Evolutionary conservation across 352 stramenopile genomes (phyloP), one percentile per base, ranked within the genome.

Genomic region (Phytophthora agathidicida): DNA sequence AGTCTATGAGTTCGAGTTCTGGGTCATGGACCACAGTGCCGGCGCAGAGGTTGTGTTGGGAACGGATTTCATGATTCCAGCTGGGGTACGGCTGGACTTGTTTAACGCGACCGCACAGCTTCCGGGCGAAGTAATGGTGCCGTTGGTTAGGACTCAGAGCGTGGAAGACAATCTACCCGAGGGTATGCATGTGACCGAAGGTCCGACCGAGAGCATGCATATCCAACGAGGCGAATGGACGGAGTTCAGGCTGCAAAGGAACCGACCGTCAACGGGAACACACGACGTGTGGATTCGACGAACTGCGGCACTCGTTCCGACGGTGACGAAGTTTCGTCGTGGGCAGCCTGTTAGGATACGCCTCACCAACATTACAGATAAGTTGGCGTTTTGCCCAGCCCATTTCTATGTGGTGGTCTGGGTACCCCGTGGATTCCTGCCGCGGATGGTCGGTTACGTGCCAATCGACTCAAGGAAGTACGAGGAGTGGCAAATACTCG

Each of bases 241-340:
- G 20, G 45, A 42, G 4, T 59, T 59, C 37, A n/a, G n/a, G 5
- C n/a, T 56, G 10, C n/a, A n/a, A n/a, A n/a, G n/a, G n/a, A n/a
- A n/a, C n/a, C n/a, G 17, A 27, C 46, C 46, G 3, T 4, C 46
- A 1, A 1, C n/a, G n/a, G 11, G 13, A 2, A 49, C 38, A 14
- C 28, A 59, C 13, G 49, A 43, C 1, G 1, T 59, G 3, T 59
- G 33, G 48, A 31, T 57, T 13, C 35, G 48, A n/a, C 16, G 24
- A 3, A 46, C 36, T 1, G 13, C 13, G 10, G 9, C 7, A 5
- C 5, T 47, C 5, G n/a, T 57, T 0, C 48, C 48, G 19, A 47
- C 50, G 1, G 38, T 50, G 4, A 42, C 38, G 27, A 32, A 5
- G 9, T 50, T 27, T 42, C 24, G 17, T 1, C 7, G 10, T 2